Percentiles rank a stretch among this genome's conserved stretches.
Evolutionary conservation across 2,329 filamentous ascomycete genomes (phyloP).

Genomic region (Ilyonectria destructans): DNA sequence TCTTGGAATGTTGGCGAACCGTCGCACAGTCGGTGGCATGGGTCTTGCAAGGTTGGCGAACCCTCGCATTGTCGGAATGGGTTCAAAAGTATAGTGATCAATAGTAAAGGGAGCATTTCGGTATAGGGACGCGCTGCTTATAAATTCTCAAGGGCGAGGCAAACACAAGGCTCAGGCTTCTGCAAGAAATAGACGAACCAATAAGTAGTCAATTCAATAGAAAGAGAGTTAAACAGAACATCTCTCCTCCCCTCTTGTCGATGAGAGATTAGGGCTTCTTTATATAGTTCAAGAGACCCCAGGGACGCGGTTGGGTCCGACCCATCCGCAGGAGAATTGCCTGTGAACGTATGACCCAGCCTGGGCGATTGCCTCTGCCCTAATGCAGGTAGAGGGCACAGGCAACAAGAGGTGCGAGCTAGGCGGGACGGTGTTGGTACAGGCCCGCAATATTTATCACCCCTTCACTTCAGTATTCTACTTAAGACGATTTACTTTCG

Average conservation of each 20-base stretch:
- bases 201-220: background rate
- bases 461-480: background rate
- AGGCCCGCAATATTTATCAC: background rate
- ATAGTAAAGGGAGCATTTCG: background rate
- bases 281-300: background rate
- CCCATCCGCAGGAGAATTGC: background rate
- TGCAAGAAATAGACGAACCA: background rate
- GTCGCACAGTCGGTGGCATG: background rate
- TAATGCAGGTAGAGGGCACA: conserved; percentile 3
- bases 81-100: background rate
- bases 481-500: background rate
- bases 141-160: background rate
- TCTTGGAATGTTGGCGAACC: conserved; percentile 1
- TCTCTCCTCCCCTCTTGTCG: background rate
- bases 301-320: background rate
- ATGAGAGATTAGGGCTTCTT: background rate
- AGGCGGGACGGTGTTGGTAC: background rate
- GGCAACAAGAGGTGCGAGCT: background rate
- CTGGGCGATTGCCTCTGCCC: background rate
- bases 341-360: background rate
- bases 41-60: conserved; percentile 1
- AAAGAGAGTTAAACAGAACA: background rate
- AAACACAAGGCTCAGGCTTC: background rate
- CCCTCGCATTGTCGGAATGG: background rate
- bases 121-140: background rate